These are phyloP conservation scores for Zygotorulaspora chibaensis DNA, from an alignment of 805 yeast species.

Conservation along the genomic window DNA sequence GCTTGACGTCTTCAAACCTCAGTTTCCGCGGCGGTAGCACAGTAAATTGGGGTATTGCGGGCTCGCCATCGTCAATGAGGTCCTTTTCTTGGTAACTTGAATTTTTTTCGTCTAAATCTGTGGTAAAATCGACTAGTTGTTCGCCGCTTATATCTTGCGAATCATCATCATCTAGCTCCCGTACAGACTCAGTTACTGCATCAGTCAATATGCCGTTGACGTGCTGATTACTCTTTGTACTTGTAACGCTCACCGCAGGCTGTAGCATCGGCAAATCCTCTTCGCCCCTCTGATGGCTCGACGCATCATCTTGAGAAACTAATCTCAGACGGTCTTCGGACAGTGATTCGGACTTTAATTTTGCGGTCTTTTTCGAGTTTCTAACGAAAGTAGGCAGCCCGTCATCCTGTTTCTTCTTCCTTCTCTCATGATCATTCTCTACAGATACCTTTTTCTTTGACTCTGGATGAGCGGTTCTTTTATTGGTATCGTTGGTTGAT, in stretches of 20 bases:
- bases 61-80: not conserved
- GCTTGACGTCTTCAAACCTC: constrained; percentile 35
- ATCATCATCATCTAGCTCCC: constrained; percentile 23
- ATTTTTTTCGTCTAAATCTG: constrained; percentile 5
- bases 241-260: constrained; percentile 19
- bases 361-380: constrained; percentile 8
- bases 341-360: constrained; percentile 8
- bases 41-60: not conserved
- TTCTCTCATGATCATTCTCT: not conserved
- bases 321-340: constrained; percentile 8
- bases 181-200: constrained; percentile 19
- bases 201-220: not conserved
- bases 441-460: constrained; percentile 11
- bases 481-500: constrained; percentile 1
- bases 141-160: constrained; percentile 20
- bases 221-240: constrained; percentile 5
- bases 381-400: constrained; percentile 12
- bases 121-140: not conserved
- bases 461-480: constrained; percentile 2
- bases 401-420: not conserved
- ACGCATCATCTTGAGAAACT: not conserved
- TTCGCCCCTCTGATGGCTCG: not conserved
- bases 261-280: constrained; percentile 12
- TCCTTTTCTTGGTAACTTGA: no score
- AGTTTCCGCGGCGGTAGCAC: constrained; percentile 33